Base-by-base conservation (phyloP, 2,329 filamentous ascomycete species). In the Lachnellula subtilissima region DNA sequence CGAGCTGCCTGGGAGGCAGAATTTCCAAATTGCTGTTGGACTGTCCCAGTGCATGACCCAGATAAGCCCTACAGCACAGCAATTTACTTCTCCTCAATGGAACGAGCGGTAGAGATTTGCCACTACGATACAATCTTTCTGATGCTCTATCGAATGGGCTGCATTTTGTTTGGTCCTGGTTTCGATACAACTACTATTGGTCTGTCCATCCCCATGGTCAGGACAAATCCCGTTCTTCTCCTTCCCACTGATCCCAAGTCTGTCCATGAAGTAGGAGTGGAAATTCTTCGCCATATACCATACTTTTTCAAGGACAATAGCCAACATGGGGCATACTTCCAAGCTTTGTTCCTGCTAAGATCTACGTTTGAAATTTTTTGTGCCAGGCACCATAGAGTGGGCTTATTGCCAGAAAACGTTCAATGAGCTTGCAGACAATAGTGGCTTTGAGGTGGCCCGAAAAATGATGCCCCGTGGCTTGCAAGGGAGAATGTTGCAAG, bases 191-290 rank as follows among this genome's bases (percentile, higher is more conserved):
- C 55, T 7, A 17, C 35, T 8, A 48, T 37, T n/a, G 43, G 40
- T 8, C 37, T 15, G 19, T 15, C 48, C 17, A 51, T 52, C 8
- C 25, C 37, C 23, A 50, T 57, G 5, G 28, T 47, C 4, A 55
- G 53, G 36, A 54, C 50, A 3, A 60, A 61, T 51, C 15, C 46
- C 6, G 19, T 22, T 12, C 57, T 61, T 15, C 45, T 61, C 5
- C 60, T 57, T 22, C 57, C 60, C n/a, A 23, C 32, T 22, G 60
- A 61, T 45, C 39, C 53, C 17, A 60, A 60, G 50, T 54, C 60
- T 22, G 25, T 61, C 8, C 57, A 55, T 15, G 53, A 54, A 15
- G 36, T 60, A 2, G 55, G 49, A 47, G 39, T 53, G 32, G 60
- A 61, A 15, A 53, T 61, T 22, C 23, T 60, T n/a, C 50, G 55